Evolutionary conservation across 768 basidiomycete genomes (phyloP).

Genomic region (Auricularia sp.): DNA sequence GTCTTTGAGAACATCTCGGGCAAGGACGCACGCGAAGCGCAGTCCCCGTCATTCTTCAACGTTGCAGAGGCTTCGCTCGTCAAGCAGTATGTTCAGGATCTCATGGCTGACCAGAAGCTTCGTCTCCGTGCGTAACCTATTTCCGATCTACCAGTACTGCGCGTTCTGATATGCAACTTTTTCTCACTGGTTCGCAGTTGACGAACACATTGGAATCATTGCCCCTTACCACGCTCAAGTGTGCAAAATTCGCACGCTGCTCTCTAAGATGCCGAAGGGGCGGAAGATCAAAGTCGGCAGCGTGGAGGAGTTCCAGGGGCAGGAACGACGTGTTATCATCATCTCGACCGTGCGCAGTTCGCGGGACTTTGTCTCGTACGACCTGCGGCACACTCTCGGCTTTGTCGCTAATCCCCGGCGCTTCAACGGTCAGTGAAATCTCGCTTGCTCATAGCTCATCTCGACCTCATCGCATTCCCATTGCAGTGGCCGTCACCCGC

Average conservation of each 20-base stretch:
- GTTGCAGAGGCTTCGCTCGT: constrained; percentile 48
- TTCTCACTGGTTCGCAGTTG: no score
- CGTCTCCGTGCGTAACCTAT: constrained; percentile 7
- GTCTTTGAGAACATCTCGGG: constrained; percentile 53
- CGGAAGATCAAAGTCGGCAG: constrained; percentile 24
- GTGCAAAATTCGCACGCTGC: constrained; percentile 20
- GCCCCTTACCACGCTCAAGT: constrained; percentile 32
- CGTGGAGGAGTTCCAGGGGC: constrained; percentile 35
- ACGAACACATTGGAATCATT: constrained; percentile 27
- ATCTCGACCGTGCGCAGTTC: constrained; percentile 52
- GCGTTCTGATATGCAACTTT: neutral
- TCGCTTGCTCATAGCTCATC: constrained; percentile 2
- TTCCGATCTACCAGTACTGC: no score
- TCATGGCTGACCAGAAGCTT: constrained; percentile 23
- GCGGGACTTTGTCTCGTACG: constrained; percentile 37
- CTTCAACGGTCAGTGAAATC: constrained; percentile 40
- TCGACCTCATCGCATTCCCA: no score
- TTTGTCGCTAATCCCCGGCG: constrained; percentile 47
- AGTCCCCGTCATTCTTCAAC: constrained; percentile 66
- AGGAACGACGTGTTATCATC: constrained; percentile 46
- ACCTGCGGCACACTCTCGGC: constrained; percentile 46
- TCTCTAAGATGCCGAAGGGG: constrained; percentile 12
- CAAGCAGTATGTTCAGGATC: constrained; percentile 33
- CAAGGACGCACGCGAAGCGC: constrained; percentile 54
- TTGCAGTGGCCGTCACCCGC: constrained; percentile 53